Evolutionary conservation across 1,284 basidiomycete species (phyloP).

Genomic region (Naganishia sp.): DNA sequence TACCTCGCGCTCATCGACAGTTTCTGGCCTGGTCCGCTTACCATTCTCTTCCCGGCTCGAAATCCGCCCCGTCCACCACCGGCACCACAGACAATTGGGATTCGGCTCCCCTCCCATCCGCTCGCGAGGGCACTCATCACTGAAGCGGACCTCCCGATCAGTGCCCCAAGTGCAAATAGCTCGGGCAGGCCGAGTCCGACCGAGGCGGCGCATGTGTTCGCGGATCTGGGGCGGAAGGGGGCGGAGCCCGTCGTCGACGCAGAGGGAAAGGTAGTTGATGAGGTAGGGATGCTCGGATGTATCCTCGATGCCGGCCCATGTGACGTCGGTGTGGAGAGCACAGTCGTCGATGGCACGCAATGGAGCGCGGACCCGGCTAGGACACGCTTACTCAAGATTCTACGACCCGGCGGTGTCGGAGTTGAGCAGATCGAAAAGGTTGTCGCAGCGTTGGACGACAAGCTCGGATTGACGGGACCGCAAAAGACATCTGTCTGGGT

Average conservation of each 20-base stretch:
- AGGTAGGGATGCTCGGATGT: slow-evolving; percentile 58
- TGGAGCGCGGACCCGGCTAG: slow-evolving; percentile 58
- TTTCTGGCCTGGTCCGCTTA: slow-evolving; percentile 96
- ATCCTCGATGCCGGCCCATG: slow-evolving; percentile 94
- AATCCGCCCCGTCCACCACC: slow-evolving; percentile 47
- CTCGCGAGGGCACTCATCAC: slow-evolving; percentile 88
- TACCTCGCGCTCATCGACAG: slow-evolving; percentile 73
- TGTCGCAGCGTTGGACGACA: slow-evolving; percentile 55
- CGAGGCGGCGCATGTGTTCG: slow-evolving; percentile 78
- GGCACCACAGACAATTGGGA: slow-evolving; percentile 69
- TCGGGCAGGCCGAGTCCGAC: slow-evolving; percentile 95
- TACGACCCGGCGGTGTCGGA: slow-evolving; percentile 89
- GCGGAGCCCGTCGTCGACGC: slow-evolving; percentile 29
- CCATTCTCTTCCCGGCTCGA: slow-evolving; percentile 81
- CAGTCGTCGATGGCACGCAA: slow-evolving; percentile 81
- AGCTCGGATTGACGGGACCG: slow-evolving; percentile 35
- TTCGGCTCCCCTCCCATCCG: slow-evolving; percentile 92
- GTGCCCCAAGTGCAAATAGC: slow-evolving; percentile 93
- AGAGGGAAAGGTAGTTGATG: slow-evolving; percentile 49
- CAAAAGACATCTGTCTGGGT: slow-evolving; percentile 41
- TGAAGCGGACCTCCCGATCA: slow-evolving; percentile 71
- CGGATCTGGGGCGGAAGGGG: slow-evolving; percentile 67
- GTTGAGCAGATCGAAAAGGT: slow-evolving; percentile 78
- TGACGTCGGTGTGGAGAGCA: slow-evolving; percentile 89
- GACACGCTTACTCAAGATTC: slow-evolving; percentile 69